These are phyloP conservation scores for Gynostemma pentaphyllum DNA, from an alignment of 306 rosid genomes.

Conservation along the genomic window DNA sequence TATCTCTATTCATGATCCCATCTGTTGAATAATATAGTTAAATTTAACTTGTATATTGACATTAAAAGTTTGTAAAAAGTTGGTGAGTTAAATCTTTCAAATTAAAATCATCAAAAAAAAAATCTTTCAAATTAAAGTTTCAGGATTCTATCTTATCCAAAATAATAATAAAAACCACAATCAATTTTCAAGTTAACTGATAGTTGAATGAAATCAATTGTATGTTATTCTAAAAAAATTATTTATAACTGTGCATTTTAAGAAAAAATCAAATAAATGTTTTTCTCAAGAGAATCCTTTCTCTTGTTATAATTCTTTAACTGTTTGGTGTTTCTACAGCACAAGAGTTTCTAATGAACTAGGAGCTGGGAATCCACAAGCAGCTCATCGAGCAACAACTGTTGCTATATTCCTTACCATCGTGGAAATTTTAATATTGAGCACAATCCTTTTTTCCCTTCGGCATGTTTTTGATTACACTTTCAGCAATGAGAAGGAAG, in stretches of 20 bases:
- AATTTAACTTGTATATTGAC: no score
- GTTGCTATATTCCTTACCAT: slow-evolving; percentile 32
- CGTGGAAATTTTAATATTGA: slow-evolving; percentile 23
- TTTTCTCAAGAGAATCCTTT: not conserved
- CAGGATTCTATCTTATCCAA: not conserved
- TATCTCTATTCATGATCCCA: not conserved
- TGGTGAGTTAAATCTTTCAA: not conserved
- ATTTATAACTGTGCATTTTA: no score
- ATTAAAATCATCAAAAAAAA: no score
- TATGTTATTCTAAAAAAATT: no score
- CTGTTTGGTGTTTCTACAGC: slow-evolving; percentile 16
- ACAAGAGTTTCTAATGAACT: slow-evolving; percentile 70
- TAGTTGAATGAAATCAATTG: no score
- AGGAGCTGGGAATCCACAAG: slow-evolving; percentile 53
- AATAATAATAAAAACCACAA: not conserved
- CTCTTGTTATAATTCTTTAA: not conserved
- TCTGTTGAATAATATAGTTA: not conserved
- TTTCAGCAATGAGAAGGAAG: slow-evolving; percentile 57
- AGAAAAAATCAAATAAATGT: no score
- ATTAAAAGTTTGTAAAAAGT: not conserved
- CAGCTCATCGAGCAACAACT: slow-evolving; percentile 30
- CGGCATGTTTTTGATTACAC: slow-evolving; percentile 41
- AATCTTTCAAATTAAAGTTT: not conserved
- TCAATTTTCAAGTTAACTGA: not conserved
- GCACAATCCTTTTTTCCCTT: slow-evolving; percentile 29